Evolutionary conservation across 345 rosid species (phyloP), one percentile per base, ranked within the genome.

Genomic region (Erodium maritimum): DNA sequence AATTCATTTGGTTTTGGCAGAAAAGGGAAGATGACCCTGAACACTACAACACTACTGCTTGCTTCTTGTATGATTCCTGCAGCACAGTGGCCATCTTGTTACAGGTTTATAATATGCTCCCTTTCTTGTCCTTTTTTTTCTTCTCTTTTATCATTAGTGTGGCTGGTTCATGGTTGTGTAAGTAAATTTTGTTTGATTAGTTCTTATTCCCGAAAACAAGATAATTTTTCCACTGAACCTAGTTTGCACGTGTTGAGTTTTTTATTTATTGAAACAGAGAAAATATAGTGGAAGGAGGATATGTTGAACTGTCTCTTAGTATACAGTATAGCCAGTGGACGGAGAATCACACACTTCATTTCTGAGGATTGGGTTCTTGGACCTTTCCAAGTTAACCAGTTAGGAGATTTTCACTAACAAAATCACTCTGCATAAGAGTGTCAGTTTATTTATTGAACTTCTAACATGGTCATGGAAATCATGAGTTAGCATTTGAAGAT

Each of bases 21-120:
- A 65, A 65, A 48, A 52, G 63, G 48, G 63, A 59, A 23, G 69
- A 65, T 17, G 63, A 65, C 37, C 54, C 54, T 11, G 63, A 42
- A 51, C 59, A 65, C 21, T 65, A 65, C 21, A 37, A 4, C 63
- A 53, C 23, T 8, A 46, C 52, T 20, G 69, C 24, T 20, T 59
- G 59, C 11, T 62, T 65, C 34, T 10, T 65, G 50, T 65, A 58
- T 48, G 1, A 59, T 59, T 65, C 69, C 1, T 59, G 34, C 14
- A 21, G 69, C 23, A 59, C 63, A 51, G 45, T 65, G 63, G 23
- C 54, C 37, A 52, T 65, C 69, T 20, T 65, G 63, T 50, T 53
- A 52, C 69, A 59, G 68, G 67, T 57, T 34, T 33, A 6, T 23
- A 8, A 17, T 23, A 45, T 14, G 6, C 3, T 52, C 17, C 6